These are phyloP conservation scores for Hordeum pubiflorum DNA, from an alignment of 202 grass and related monocot species.

Conservation along the genomic window DNA sequence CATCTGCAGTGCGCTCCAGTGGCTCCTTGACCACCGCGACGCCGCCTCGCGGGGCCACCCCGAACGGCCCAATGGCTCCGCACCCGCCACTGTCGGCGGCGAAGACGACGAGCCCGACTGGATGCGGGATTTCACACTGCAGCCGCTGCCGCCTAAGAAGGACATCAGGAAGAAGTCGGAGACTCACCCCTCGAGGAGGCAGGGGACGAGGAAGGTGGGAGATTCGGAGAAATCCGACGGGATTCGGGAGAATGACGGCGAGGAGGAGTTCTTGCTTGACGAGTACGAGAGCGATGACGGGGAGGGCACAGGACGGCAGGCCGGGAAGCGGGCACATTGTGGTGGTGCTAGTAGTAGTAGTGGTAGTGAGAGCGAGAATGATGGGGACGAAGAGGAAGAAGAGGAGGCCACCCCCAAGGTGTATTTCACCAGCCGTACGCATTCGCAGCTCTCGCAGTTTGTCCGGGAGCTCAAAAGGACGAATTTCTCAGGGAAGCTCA, in stretches of 20 bases:
- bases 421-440: conserved; percentile 80
- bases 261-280: conserved; percentile 64
- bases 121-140: conserved; percentile 72
- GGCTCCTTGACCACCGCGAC: conserved; percentile 59
- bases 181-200: background rate
- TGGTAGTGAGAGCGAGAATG: conserved; percentile 44
- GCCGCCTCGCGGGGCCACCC: background rate
- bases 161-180: conserved; percentile 19
- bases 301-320: conserved; percentile 24
- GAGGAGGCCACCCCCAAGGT: conserved; percentile 74
- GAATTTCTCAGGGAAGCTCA: conserved; percentile 36
- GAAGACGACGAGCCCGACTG: conserved; percentile 72
- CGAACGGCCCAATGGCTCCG: background rate
- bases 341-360: conserved; percentile 24
- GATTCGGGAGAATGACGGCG: conserved; percentile 19
- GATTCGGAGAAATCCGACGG: conserved; percentile 7
- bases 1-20: conserved; percentile 84
- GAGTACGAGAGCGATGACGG: conserved; percentile 59
- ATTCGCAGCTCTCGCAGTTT: conserved; percentile 93
- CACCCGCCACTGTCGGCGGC: background rate
- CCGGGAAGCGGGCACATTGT: conserved; percentile 30
- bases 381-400: conserved; percentile 36
- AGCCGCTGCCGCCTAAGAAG: conserved; percentile 33
- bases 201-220: background rate
- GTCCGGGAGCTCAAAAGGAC: conserved; percentile 78